Percentiles rank a stretch among this genome's conserved stretches.
These are phyloP conservation scores for Gentiana macrophylla DNA, from an alignment of 257 asterid genomes.

Conservation along the genomic window DNA sequence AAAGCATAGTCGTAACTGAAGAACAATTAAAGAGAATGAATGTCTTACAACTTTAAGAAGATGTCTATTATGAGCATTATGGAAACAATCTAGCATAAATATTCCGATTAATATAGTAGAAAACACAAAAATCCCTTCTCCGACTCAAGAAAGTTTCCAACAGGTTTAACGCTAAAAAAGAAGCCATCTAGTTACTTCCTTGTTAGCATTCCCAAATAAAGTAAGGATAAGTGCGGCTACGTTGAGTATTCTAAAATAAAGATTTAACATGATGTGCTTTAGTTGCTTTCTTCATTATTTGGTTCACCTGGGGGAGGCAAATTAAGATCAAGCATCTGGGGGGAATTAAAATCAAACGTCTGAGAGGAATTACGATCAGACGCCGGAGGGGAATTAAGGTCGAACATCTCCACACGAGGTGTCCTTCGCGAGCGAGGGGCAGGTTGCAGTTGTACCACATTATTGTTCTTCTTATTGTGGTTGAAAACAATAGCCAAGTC, in stretches of 20 bases:
- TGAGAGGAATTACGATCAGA: conserved; percentile 20
- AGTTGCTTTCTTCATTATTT: conserved; percentile 16
- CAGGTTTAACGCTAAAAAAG: neutral
- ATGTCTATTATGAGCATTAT: no score
- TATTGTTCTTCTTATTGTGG: neutral
- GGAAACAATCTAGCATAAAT: no score
- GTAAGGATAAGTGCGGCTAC: neutral
- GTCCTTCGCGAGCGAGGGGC: conserved; percentile 3
- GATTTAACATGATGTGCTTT: conserved; percentile 16
- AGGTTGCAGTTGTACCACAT: neutral
- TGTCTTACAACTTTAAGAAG: no score
- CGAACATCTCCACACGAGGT: conserved; percentile 9
- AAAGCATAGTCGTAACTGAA: no score
- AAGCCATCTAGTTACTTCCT: neutral
- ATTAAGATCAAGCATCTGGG: conserved; percentile 9
- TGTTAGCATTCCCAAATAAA: neutral
- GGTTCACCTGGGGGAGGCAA: conserved; percentile 14
- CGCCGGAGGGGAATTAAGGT: conserved; percentile 21
- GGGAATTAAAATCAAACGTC: conserved; percentile 20
- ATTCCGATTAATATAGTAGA: no score
- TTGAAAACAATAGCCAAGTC: conserved; percentile 14
- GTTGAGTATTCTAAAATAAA: conserved; percentile 3
- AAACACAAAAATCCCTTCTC: no score
- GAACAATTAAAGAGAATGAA: no score
- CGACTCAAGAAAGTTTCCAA: no score